These are phyloP conservation scores for sunflower (Helianthus annuus) DNA, from an alignment of 129 eudicot species.

Conservation along the genomic window DNA sequence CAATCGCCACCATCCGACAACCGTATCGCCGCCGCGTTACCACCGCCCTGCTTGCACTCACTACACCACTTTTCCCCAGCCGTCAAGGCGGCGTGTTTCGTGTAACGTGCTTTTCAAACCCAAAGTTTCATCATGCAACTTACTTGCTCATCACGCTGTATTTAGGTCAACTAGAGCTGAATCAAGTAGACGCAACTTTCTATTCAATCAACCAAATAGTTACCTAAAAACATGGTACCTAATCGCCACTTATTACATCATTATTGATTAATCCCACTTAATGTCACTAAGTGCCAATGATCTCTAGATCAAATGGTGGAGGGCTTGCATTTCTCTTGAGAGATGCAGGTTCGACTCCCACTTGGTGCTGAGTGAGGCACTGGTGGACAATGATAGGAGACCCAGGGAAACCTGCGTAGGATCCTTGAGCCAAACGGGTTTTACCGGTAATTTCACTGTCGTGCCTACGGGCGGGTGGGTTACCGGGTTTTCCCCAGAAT, in stretches of 20 bases:
- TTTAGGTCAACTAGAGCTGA: constrained; percentile 30
- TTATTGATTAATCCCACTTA: too few species aligned
- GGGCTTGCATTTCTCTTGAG: too few species aligned
- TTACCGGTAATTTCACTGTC: too few species aligned
- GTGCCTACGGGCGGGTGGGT: too few species aligned
- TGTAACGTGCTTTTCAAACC: constrained; percentile 23
- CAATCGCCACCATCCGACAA: constrained; percentile 30
- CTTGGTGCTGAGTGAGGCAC: too few species aligned
- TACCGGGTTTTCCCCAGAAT: too few species aligned
- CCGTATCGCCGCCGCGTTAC: neutral
- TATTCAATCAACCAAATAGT: constrained; percentile 31
- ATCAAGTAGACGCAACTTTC: constrained; percentile 28
- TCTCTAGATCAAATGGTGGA: too few species aligned
- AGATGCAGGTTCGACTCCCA: too few species aligned
- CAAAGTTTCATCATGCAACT: constrained; percentile 39
- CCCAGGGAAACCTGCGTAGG: too few species aligned
- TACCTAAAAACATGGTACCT: constrained; percentile 31
- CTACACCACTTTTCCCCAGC: constrained; percentile 24
- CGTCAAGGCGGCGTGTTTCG: constrained; percentile 21
- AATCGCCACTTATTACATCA: neutral
- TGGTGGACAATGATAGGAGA: too few species aligned
- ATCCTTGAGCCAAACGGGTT: too few species aligned
- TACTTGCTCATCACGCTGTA: constrained; percentile 26
- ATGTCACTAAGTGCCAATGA: too few species aligned
- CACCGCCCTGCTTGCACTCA: constrained; percentile 5